Conservation (phyloP, 805 yeast genomes). For the Kodamaea nitidulidarum region DNA sequence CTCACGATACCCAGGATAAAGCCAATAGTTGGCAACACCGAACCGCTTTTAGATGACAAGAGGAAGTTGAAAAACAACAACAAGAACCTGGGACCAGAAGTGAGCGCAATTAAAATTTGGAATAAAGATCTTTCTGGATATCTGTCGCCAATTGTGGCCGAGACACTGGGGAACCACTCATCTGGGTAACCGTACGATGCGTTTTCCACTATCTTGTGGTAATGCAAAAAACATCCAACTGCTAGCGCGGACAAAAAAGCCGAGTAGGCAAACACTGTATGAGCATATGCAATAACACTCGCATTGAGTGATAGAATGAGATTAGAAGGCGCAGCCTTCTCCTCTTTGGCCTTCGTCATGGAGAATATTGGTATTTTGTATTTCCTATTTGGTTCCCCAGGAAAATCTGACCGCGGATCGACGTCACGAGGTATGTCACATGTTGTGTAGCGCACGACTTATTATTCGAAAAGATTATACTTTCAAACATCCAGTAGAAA, state of each 20-base stretch:
- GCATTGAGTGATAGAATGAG: conserved; percentile 47
- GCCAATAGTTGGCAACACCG: conserved; percentile 38
- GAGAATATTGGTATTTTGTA: too few species aligned
- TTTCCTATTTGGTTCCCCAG: background rate
- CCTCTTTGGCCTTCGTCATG: conserved; percentile 4
- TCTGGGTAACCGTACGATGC: conserved; percentile 89
- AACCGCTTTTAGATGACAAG: conserved; percentile 35
- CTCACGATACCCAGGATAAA: conserved; percentile 72
- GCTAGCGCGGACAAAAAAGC: conserved; percentile 75
- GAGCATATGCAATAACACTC: conserved; percentile 63
- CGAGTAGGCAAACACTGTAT: conserved; percentile 62
- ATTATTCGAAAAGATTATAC: background rate
- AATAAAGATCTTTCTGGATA: conserved; percentile 94
- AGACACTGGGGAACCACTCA: conserved; percentile 98
- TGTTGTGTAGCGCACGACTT: background rate
- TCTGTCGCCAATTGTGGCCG: conserved; percentile 95
- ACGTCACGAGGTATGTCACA: background rate
- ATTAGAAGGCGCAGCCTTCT: background rate
- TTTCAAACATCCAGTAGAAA: conserved; percentile 9
- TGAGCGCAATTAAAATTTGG: conserved; percentile 86
- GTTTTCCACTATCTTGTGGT: conserved; percentile 81
- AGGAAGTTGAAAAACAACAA: conserved; percentile 52
- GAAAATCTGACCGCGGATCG: background rate
- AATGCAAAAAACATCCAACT: conserved; percentile 76
- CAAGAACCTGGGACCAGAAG: conserved; percentile 88